Evolutionary conservation across 345 rosid genomes (phyloP).

Genomic region (Heritiera littoralis): DNA sequence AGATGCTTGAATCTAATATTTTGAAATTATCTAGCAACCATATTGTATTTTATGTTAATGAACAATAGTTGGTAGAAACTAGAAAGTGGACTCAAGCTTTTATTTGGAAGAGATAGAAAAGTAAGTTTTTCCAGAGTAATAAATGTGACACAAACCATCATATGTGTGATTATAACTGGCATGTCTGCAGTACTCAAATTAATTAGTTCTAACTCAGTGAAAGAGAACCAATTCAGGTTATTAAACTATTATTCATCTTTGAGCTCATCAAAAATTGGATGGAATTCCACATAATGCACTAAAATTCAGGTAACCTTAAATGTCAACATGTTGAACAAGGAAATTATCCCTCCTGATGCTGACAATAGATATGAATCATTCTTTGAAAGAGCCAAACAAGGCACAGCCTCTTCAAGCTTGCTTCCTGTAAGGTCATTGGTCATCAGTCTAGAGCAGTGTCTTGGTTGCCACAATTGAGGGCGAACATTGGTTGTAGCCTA

Average conservation of each 20-base stretch:
- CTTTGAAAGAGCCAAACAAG: constrained; percentile 43
- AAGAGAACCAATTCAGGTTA: not conserved
- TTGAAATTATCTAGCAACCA: not conserved
- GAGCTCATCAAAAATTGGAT: not conserved
- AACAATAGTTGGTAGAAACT: not conserved
- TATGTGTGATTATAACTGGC: not conserved
- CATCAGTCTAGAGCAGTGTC: constrained; percentile 27
- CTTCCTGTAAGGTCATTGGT: constrained; percentile 33
- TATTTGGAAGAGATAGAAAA: not conserved
- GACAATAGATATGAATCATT: constrained; percentile 50
- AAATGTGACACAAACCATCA: not conserved
- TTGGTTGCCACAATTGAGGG: constrained; percentile 43
- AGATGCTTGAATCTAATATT: not conserved
- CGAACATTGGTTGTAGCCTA: constrained; percentile 38
- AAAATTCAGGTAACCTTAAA: constrained; percentile 34
- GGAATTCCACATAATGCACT: not conserved
- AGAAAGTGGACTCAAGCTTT: not conserved
- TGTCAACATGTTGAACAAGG: constrained; percentile 42
- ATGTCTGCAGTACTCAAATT: not conserved
- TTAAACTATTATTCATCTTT: not conserved
- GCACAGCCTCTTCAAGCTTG: constrained; percentile 29
- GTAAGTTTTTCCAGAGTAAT: not conserved
- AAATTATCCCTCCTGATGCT: constrained; percentile 46
- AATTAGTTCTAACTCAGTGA: not conserved
- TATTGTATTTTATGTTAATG: not conserved